A percentile compares a stretch with the other conserved stretches of the same genome.
Conservation (phyloP, 108 stramenopile genomes). For the Epipyxis sp. region DNA sequence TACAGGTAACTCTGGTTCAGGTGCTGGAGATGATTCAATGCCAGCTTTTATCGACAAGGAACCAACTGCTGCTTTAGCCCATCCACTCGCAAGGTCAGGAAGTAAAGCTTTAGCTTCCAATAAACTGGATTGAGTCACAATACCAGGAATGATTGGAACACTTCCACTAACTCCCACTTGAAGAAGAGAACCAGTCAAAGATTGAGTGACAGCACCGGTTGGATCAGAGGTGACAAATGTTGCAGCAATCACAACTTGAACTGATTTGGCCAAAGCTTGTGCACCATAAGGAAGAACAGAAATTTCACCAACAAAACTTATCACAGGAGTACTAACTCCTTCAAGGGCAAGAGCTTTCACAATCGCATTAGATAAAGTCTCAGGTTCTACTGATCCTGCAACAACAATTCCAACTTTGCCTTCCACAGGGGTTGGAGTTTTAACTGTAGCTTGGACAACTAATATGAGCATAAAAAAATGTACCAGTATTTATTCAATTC, state of each 20-base stretch:
- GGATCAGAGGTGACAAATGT: neutral
- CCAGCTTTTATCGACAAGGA: neutral
- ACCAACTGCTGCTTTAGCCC: neutral
- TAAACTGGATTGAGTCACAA: neutral
- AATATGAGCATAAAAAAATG: no score
- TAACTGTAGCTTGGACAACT: neutral
- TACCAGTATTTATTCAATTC: no score
- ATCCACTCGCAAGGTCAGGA: neutral
- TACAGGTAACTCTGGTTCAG: neutral
- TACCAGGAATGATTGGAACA: neutral
- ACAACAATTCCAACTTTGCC: slow-evolving; percentile 2
- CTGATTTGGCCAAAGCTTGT: neutral
- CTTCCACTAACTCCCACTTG: neutral
- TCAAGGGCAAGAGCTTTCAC: neutral
- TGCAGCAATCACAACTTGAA: slow-evolving; percentile 5
- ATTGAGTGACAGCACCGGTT: neutral
- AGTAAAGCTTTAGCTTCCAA: neutral
- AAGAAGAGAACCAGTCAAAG: neutral
- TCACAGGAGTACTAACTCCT: slow-evolving; percentile 2
- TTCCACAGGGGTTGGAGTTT: neutral
- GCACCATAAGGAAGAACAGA: neutral
- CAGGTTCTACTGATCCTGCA: neutral
- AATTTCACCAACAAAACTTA: neutral
- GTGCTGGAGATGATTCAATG: neutral
- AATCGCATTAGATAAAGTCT: neutral